Base-by-base conservation (phyloP, 2,329 filamentous ascomycete genomes). In the Botrytis elliptica region DNA sequence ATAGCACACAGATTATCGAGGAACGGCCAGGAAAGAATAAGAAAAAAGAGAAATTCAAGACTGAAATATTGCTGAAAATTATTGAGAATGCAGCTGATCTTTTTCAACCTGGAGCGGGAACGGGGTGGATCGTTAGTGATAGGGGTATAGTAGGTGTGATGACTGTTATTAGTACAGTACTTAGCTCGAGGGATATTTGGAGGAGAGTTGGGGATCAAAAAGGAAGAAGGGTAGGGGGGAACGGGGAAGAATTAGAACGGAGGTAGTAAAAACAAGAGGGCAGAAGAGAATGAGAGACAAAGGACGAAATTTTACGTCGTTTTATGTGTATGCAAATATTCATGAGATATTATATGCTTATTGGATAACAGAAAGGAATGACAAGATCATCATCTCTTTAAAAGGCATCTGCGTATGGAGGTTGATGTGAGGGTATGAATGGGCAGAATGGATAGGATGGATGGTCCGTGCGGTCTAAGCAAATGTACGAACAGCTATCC, bases 121-220 rank as follows among this genome's bases (percentile, higher is more conserved):
- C 92, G 22, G 89, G 89, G 0, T 92, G 90, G 90, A 81, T 91
- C 40, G 80, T 84, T 0, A 83, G 86, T 1, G 83, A 85, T 16
- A 81, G 85, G 0, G 84, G 87, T 4, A 82, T 85, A 1, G 86
- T 92, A 1, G 90, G 88, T 1, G 72, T 86, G 20, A 85, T 86
- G 14, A 91, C 90, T 86, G 82, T 91, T 33, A 78, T 88, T 90
- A 80, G 90, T 69, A 92, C 91, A 0, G 64, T 91, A 6, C 79
- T 93, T 64, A 89, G 90, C 16, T 86, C 87, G 1, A 80, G 83
- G 76, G 88, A 89, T 76, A 86, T 90, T 3, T 93, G 91, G 91
- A 85, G 87, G 74, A 83, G 84, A 72, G 85, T 77, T 18, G 49
- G 52, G 22, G 8, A n/a, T 40, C 12, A 7, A 7, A 25, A 42